Conservation (phyloP, 805 yeast genomes). For the Saccharomycopsis fibuligera region DNA sequence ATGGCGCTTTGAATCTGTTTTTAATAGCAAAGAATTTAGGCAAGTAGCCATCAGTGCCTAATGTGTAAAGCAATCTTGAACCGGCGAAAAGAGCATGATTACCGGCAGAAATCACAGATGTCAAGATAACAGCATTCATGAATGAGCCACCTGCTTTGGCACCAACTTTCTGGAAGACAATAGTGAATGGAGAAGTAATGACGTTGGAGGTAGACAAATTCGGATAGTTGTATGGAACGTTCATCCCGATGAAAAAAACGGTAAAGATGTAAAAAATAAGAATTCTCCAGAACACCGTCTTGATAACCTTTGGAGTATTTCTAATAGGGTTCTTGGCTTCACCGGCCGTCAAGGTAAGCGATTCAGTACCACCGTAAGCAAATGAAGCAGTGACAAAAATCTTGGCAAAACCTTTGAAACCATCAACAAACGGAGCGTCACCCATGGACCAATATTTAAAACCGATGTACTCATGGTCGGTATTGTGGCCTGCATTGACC, state of each 20-base stretch:
- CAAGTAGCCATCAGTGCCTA: constrained; percentile 44
- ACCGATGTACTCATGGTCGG: constrained; percentile 47
- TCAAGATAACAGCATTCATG: constrained; percentile 50
- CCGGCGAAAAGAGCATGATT: constrained; percentile 50
- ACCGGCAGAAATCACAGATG: constrained; percentile 50
- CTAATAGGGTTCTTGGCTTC: constrained; percentile 53
- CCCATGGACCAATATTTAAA: constrained; percentile 49
- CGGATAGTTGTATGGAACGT: constrained; percentile 54
- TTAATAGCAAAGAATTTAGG: constrained; percentile 37
- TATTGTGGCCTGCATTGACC: constrained; percentile 54
- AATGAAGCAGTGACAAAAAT: constrained; percentile 47
- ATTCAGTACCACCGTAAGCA: constrained; percentile 45
- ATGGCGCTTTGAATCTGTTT: constrained; percentile 41
- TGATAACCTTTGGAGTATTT: constrained; percentile 53
- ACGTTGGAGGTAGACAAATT: constrained; percentile 30
- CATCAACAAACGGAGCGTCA: constrained; percentile 48
- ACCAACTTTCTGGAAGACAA: constrained; percentile 48
- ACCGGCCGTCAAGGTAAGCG: constrained; percentile 45
- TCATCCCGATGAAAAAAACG: constrained; percentile 52
- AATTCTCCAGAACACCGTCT: constrained; percentile 54
- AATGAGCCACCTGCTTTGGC: constrained; percentile 41
- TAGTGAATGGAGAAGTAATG: constrained; percentile 39
- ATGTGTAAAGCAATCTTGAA: constrained; percentile 41
- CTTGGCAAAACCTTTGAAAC: constrained; percentile 46
- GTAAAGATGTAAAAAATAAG: constrained; percentile 48